Evolutionary conservation across 192 early-diverging fungal genomes (phyloP).

Genomic region (Phlyctochytrium planicorne): DNA sequence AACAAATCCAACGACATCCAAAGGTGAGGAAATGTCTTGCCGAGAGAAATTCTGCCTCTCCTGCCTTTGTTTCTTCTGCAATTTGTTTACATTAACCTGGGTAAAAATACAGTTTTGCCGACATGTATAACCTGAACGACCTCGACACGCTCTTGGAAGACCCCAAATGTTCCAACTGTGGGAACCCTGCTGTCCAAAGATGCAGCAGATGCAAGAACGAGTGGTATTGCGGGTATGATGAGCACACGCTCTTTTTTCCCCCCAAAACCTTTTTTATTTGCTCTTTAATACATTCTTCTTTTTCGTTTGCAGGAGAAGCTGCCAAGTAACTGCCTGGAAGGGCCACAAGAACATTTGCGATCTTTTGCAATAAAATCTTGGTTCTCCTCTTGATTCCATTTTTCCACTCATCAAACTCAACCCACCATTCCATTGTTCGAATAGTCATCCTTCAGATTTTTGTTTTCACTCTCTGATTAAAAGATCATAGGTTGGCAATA

Average conservation of each 20-base stretch:
- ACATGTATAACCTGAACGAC: slow-evolving; percentile 42
- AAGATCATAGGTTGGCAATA: too few species aligned
- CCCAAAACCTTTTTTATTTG: not conserved
- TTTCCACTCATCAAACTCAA: too few species aligned
- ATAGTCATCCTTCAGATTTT: too few species aligned
- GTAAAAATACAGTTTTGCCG: slow-evolving; percentile 27
- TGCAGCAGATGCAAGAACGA: slow-evolving; percentile 53
- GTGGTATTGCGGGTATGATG: slow-evolving; percentile 50
- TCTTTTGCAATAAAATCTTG: too few species aligned
- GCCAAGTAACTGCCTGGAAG: slow-evolving; percentile 39
- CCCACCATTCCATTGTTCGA: too few species aligned
- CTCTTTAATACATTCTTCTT: not conserved
- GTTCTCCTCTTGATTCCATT: too few species aligned
- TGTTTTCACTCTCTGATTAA: too few species aligned
- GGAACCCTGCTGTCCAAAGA: slow-evolving; percentile 37
- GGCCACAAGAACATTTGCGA: slow-evolving; percentile 37
- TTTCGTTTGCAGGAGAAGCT: slow-evolving; percentile 22
- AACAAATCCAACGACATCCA: not conserved
- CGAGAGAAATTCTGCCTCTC: too few species aligned
- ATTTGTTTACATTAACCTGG: not conserved
- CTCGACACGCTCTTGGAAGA: slow-evolving; percentile 38
- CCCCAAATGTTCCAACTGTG: slow-evolving; percentile 48
- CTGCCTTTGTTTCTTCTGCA: too few species aligned
- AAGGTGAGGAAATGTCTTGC: not conserved
- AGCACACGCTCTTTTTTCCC: not conserved